Evolutionary conservation across 805 yeast species (phyloP), one percentile per base, ranked within the genome.

Genomic region (Ogataea naganishii): DNA sequence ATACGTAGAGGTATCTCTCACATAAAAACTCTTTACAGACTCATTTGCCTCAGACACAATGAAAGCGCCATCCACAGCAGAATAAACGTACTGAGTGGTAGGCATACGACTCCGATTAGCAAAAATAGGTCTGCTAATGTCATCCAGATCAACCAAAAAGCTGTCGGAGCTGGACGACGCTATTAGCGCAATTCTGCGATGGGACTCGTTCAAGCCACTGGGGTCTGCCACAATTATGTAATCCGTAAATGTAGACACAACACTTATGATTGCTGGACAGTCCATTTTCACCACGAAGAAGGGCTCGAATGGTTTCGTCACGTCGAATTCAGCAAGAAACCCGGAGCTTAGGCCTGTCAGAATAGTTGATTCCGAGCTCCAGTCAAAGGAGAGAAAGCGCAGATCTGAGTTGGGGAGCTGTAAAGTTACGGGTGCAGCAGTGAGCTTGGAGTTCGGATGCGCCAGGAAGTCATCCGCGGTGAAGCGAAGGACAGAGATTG

Each of bases 281-380:
- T 38, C 43, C 2, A 52, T 32, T 4, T 52, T 39, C 12, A 40
- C 31, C 11, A 54, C 32, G 30, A 37, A 54, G 10, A 38, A 23
- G 3, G 57, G 52, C 10, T 30, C 20, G 5, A 24, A 22, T 4
- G 46, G 41, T 9, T 25, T 24, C 2, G 28, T 21, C 7, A 51
- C 39, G 26, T 49, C 42, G 32, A 46, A 38, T 27, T 51, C 52
- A 1, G 50, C 49, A 10, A 55, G 32, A 14, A 36, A 40, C 5
- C 60, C 60, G 21, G 40, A 38, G 7, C 40, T 36, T 16, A 52
- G 38, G 4, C 58, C 59, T 21, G 44, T 33, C 1, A 42, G 20
- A 10, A 55, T 14, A 3, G 43, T 36, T 6, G 36, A 24, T n/a
- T 39, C 34, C 10, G 58, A 44, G 4, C 45, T 36, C 51, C 58